Base-by-base conservation (phyloP, 2,329 filamentous ascomycete genomes). In the Drechslera avenae region DNA sequence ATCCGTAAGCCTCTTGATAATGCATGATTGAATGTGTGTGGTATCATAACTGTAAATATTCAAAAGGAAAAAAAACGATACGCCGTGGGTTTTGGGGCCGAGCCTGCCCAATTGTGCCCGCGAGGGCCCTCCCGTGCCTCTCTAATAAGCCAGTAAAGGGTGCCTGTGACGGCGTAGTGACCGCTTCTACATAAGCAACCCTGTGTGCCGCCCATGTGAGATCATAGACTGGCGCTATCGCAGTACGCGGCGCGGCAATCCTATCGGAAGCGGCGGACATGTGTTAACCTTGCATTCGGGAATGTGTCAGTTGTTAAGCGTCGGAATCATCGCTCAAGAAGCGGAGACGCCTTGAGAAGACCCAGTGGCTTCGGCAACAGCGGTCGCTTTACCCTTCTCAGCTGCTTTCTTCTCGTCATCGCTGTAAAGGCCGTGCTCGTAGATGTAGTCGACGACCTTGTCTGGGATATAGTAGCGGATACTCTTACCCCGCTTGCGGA, bases 401-500 rank as follows among this genome's bases (percentile, higher is more conserved):
- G 65, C 53, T 26, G 62, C 62, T 54, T 71, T 72, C 59, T 70
- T 72, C 43, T 71, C 70, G 39, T 75, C 72, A 7, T 73, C 71
- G 19, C 59, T 60, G 56, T 75, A 75, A n/a, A 75, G 64, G 28
- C 60, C 62, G 50, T 73, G 69, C 54, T 73, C 69, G 60, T 75
- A 72, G 47, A 75, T 75, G 54, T 75, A 75, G 51, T 73, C 72
- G 37, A 71, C 67, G 5, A 69, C 67, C 54, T 68, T 58, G 50
- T 74, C 69, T 2, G 72, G 72, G n/a, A 75, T 73, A 45, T 74
- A 73, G 66, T 73, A 75, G 19, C 72, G 71, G 34, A 75, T 75
- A 51, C 70, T 73, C 69, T 74, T 74, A 52, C 69, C 71, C 12
- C 71, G 68, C 61, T 74, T 75, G 42, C 71, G 66, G 68, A 95